Base-by-base conservation (phyloP, 225 moss, liverwort and hornwort genomes). In the Ulota crispa region DNA sequence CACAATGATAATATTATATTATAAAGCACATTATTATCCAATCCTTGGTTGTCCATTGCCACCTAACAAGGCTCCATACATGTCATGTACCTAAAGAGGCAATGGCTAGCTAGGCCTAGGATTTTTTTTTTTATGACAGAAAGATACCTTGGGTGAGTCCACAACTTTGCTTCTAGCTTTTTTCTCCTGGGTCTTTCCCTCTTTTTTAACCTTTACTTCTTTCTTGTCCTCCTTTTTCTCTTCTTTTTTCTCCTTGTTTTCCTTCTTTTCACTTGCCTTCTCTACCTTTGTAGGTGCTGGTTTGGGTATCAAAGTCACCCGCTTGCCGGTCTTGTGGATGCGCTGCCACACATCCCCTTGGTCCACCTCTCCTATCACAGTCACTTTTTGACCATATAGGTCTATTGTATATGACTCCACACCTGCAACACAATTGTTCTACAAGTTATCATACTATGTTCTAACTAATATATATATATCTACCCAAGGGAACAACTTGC, bases 241-340 rank as follows among this genome's bases (percentile, higher is more conserved):
- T 42, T 82, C 80, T 34, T 78, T 50, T 18, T 83, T 55, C 55
- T 83, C 75, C 72, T 82, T 80, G 53, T 82, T 75, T 13, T 78
- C 79, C 42, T 78, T 62, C 50, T 72, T 66, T 80, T 16, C 76
- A 74, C 42, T 56, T 70, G n/a, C 70, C 79, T 70, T 79, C 56
- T 63, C 63, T 75, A 28, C n/a, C 79, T 86, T 86, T 0, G 88
- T 67, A 19, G 83, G 79, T 11, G 54, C 74, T 4, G 84, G 86
- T 54, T 86, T 86, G 72, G 87, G 85, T 55, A 89, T 85, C 67
- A 89, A 81, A 56, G 59, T 61, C 8, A 75, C 88, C 64, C 84
- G 88, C 78, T 90, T 90, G 42, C 90, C 90, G 8, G 90, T 86
- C 74, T 82, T 90, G 16, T 73, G 84, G 80, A 90, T 90, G 86